Base-by-base conservation (phyloP, 1,284 basidiomycete species). In the Peniophora sp. region DNA sequence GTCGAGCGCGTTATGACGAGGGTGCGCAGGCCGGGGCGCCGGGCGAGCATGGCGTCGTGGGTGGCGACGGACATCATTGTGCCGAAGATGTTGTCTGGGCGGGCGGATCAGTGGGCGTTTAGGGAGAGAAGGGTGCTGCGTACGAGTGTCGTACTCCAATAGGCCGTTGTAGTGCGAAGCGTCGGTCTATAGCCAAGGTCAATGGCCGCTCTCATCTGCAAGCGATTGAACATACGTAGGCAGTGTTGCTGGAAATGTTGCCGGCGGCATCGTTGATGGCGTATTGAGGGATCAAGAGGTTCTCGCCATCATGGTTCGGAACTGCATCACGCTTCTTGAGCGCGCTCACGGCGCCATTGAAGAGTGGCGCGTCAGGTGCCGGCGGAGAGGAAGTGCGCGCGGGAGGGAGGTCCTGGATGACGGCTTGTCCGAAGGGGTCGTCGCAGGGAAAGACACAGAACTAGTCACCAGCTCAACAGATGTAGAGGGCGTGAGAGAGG, bases 1-100 rank as follows among this genome's bases (percentile, higher is more conserved):
- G 83, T 86, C 15, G 83, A 85, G 37, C 85, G 81, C 0, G 84
- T 85, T 57, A 88, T 84, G 54, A 87, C 71, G 47, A 87, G 70
- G 0, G 85, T 75, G 1, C 79, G 76, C 47, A 74, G 65, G 1
- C 75, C 79, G 2, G 84, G 83, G 17, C 79, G 71, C 32, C 83
- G 77, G 1, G 73, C 68, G 17, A 80, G 67, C 73, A 88, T 75
- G 2, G 84, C 83, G 22, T 78, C 63, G 39, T 72, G 78, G 0
- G 84, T 87, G 9, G 72, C 72, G 8, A 69, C 69, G 8, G 81
- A 81, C 83, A 87, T 86, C 77, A 85, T 83, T 3, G 78, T 79
- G 1, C 85, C 85, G 60, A 78, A 87, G 12, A 88, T 63, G 54
- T 86, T 87, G 67, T 86, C 69, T 66, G 55, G 35, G 39, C 27